Base-by-base conservation (phyloP, 768 basidiomycete species). In the Podaxis mareebaensis region DNA sequence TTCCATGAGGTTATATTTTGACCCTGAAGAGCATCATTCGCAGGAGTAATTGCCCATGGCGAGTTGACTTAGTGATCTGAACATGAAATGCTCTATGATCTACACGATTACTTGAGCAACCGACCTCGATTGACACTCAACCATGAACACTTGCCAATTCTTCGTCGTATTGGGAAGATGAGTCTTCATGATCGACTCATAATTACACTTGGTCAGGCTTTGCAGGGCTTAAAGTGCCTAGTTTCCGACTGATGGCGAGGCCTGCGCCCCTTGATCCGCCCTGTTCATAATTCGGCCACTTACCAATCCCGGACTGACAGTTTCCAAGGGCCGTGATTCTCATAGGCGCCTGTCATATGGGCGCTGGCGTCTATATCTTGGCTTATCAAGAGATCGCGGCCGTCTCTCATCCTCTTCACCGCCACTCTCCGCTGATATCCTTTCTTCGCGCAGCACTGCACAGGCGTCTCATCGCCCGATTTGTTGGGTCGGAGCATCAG, bases 1-100 rank as follows among this genome's bases (percentile, higher is more conserved):
- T 66, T 90, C 89, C 2, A 95, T 95, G 93, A 80, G 86, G 30
- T 79, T 92, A 13, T 55, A 63, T 58, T 56, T 58, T n/a, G 61
- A 56, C 22, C 61, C 56, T 17, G 53, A 58, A 42, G 44, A 48
- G 22, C 44, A 28, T 22, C 51, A 30, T 36, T 8, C 24, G 22
- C 58, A 36, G 24, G 46, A 60, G 30, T 60, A 22, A 42, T 33
- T 56, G 36, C 36, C 26, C 24, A 8, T n/a, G 15, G 30, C 15
- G 39, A 17, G 39, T 17, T 8, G 44, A 46, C 33, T 42, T 33
- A 33, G 17, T 36, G 51, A 12, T 40, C 49, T 51, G 20, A 20
- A 17, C 44, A 46, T 7, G n/a, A 46, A 46, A 46, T 46, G 44
- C 44, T 46, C 17, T 46, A 46, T 10, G 44, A 46, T 15, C 20